phyloP scores from a whole-genome alignment of 306 rosid species.

The Cercis canadensis region DNA sequence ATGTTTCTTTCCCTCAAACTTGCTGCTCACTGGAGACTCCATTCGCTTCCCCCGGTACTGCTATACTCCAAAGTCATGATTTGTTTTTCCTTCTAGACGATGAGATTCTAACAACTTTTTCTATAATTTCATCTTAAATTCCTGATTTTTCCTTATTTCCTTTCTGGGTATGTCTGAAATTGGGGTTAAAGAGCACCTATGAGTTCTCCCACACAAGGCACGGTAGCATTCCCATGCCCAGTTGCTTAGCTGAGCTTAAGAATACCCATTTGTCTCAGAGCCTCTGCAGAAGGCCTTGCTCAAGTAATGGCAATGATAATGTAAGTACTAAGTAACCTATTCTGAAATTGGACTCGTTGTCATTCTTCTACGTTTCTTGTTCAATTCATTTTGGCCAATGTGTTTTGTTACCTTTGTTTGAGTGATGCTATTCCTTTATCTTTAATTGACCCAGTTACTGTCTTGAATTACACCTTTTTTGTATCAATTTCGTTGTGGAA shows the following conservation, averaged over 20 bases:
- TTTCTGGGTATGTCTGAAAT: slow-evolving; percentile 38
- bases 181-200: slow-evolving; percentile 23
- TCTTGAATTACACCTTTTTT: not conserved
- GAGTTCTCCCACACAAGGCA: slow-evolving; percentile 25
- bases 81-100: not conserved
- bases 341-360: not conserved
- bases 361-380: not conserved
- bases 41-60: slow-evolving; percentile 43
- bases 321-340: slow-evolving; percentile 46
- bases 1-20: slow-evolving; percentile 44
- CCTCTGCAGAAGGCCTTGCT: slow-evolving; percentile 36
- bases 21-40: slow-evolving; percentile 11
- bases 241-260: slow-evolving; percentile 21
- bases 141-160: not conserved
- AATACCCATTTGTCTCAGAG: slow-evolving; percentile 35
- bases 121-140: not conserved
- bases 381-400: no score
- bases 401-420: no score
- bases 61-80: not conserved
- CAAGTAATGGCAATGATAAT: slow-evolving; percentile 37
- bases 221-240: slow-evolving; percentile 34
- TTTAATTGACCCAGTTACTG: not conserved
- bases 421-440: not conserved
- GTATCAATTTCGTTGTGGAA: slow-evolving; percentile 3
- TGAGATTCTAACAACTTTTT: not conserved